These are phyloP conservation scores for Dactylella cylindrospora DNA, from an alignment of 2,329 filamentous ascomycete genomes.

Conservation along the genomic window DNA sequence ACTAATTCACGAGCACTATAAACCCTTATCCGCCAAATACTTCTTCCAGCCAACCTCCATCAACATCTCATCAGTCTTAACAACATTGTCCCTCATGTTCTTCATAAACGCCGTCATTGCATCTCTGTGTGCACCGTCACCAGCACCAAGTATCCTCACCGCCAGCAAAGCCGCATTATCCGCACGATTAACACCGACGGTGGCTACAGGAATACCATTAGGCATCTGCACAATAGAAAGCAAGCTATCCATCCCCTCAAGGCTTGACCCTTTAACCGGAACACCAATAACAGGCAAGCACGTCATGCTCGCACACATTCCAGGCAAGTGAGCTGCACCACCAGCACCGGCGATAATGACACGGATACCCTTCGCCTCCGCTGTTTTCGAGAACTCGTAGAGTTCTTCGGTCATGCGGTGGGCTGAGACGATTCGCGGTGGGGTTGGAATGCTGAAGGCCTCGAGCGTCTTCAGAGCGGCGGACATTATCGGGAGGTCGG, in stretches of 20 bases:
- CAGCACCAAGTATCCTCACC: conserved; percentile 62
- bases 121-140: conserved; percentile 53
- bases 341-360: conserved; percentile 76
- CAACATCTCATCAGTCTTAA: conserved; percentile 16
- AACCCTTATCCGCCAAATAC: conserved; percentile 1
- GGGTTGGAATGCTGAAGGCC: conserved; percentile 71
- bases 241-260: conserved; percentile 72
- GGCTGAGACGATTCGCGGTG: conserved; percentile 75
- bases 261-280: conserved; percentile 70
- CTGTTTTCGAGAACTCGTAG: conserved; percentile 66
- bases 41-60: conserved; percentile 22
- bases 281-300: conserved; percentile 75
- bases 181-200: conserved; percentile 77
- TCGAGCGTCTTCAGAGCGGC: conserved; percentile 67
- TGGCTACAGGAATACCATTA: conserved; percentile 70
- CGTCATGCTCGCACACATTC: conserved; percentile 73
- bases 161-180: conserved; percentile 75
- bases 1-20: too few species aligned
- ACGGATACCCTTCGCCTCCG: conserved; percentile 66
- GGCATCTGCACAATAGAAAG: conserved; percentile 79
- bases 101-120: conserved; percentile 22
- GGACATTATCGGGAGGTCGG: conserved; percentile 68
- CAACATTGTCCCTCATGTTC: conserved; percentile 21
- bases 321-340: conserved; percentile 71
- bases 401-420: conserved; percentile 73